Evolutionary conservation across 495 filamentous ascomycete genomes (phyloP), one percentile per base, ranked within the genome.

Genomic region (Extremus antarcticus): DNA sequence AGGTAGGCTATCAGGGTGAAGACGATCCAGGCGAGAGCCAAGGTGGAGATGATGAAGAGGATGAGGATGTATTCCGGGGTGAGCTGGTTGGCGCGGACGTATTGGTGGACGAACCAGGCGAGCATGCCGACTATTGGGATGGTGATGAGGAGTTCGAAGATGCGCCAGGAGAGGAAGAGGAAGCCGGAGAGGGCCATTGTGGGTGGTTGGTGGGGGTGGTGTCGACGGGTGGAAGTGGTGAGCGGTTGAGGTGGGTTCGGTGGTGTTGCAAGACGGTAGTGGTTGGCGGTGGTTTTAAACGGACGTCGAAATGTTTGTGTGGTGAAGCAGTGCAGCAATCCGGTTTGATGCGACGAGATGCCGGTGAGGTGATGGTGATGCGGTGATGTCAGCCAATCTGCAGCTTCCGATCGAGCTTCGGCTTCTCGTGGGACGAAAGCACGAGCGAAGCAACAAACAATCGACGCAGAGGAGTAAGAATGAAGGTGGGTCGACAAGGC

Each of bases 91-190:
- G 71, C 67, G 56, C 78, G 71, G 56, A 81, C 73, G 73, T 82
- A 90, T 66, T 77, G 76, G 71, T 91, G 66, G 64, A 95, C 85
- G 67, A 95, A 94, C 62, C 80, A 94, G 65, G 85, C 78, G 64
- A 94, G 78, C 79, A 95, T 91, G 73, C 89, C 90, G 63, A 95
- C 75, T 55, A 83, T 86, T 17, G 90, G 90, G 70, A 92, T 89
- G 76, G 94, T 68, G 41, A 87, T 91, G 71, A 85, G 61, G 72
- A 95, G 86, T 70, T 95, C 78, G 65, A 81, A 69, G 69, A 94
- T 70, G 53, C 90, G 87, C 79, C 85, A 89, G 66, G 84, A 84
- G 74, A 83, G 77, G 78, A 94, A 94, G 69, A 90, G 79, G 52
- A 94, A 66, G 60, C 83, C 85, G 68, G 67, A 65, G 63, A 72